phyloP scores from a whole-genome alignment of 768 basidiomycete species.

The Daedaleopsis sinensis region DNA sequence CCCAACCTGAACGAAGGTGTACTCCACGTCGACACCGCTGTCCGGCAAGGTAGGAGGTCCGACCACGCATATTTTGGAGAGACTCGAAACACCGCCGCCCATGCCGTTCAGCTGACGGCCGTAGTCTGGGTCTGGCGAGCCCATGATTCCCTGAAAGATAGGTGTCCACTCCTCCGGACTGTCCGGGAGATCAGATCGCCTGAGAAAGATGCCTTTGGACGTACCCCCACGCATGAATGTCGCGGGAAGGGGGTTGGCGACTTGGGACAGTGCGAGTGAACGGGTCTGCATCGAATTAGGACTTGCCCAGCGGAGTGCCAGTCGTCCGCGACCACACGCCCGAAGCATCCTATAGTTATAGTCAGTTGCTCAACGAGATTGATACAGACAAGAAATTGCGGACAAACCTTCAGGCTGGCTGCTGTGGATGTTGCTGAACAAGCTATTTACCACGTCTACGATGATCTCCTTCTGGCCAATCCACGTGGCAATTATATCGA shows the following conservation, averaged over 20 bases:
- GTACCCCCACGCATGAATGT: slow-evolving; percentile 73
- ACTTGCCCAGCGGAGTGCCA: neutral
- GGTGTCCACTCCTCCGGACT: slow-evolving; percentile 54
- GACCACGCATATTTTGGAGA: slow-evolving; percentile 76
- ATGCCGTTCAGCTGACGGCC: slow-evolving; percentile 78
- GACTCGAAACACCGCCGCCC: slow-evolving; percentile 77
- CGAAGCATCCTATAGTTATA: neutral
- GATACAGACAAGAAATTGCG: too few relatives aligned
- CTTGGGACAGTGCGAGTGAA: neutral
- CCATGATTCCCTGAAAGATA: slow-evolving; percentile 76
- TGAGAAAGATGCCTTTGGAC: slow-evolving; percentile 75
- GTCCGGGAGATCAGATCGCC: slow-evolving; percentile 53
- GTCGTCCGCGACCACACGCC: neutral
- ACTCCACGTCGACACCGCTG: slow-evolving; percentile 61
- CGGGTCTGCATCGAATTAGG: neutral
- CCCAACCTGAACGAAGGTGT: slow-evolving; percentile 64
- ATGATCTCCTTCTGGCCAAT: too few relatives aligned
- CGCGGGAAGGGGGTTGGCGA: slow-evolving; percentile 38
- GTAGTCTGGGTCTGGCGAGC: slow-evolving; percentile 73
- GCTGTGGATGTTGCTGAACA: too few relatives aligned
- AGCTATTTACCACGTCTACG: too few relatives aligned
- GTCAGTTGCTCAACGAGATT: too few relatives aligned
- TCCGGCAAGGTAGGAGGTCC: slow-evolving; percentile 49
- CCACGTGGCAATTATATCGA: too few relatives aligned
- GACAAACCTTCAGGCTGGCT: too few relatives aligned